A percentile compares a stretch with the other conserved stretches of the same genome.
phyloP scores from a whole-genome alignment of 2,329 filamentous ascomycete species.

The Calonectria crousiana region DNA sequence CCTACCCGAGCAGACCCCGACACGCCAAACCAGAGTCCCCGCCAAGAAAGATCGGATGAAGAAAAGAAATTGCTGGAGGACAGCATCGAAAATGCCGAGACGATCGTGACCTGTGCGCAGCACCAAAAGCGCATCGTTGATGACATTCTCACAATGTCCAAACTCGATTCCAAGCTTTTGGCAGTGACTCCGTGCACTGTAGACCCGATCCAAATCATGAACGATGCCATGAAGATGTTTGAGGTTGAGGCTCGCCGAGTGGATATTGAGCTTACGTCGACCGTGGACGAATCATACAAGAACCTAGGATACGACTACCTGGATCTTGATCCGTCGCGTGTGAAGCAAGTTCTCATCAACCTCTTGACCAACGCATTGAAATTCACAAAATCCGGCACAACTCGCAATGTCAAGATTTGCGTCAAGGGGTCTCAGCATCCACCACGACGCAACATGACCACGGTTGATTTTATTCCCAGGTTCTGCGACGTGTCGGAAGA shows the following conservation, averaged over 20 bases:
- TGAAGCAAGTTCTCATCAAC: conserved; percentile 85
- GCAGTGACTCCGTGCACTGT: conserved; percentile 78
- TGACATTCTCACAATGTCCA: conserved; percentile 79
- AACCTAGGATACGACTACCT: conserved; percentile 73
- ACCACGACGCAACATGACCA: conserved; percentile 55
- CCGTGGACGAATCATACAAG: conserved; percentile 72
- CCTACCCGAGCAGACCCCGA: conserved; percentile 33
- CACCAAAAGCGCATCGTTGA: conserved; percentile 87
- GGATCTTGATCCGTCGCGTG: conserved; percentile 76
- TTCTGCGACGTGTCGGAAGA: conserved; percentile 59
- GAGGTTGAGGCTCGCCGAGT: conserved; percentile 79
- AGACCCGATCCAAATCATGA: conserved; percentile 75
- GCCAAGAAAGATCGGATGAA: conserved; percentile 46
- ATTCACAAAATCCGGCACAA: conserved; percentile 76
- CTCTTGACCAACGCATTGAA: conserved; percentile 86
- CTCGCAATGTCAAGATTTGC: conserved; percentile 65
- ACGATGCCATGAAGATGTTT: conserved; percentile 81
- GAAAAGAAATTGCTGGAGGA: conserved; percentile 63
- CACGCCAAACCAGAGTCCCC: conserved; percentile 11
- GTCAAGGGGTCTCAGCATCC: conserved; percentile 58
- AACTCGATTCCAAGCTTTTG: conserved; percentile 81
- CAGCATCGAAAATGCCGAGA: conserved; percentile 80
- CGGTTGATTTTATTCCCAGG: conserved; percentile 73
- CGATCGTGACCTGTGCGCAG: conserved; percentile 81
- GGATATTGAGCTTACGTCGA: conserved; percentile 74